Conservation (phyloP, 2,329 filamentous ascomycete species). For the Pestalotiopsis sp. region DNA sequence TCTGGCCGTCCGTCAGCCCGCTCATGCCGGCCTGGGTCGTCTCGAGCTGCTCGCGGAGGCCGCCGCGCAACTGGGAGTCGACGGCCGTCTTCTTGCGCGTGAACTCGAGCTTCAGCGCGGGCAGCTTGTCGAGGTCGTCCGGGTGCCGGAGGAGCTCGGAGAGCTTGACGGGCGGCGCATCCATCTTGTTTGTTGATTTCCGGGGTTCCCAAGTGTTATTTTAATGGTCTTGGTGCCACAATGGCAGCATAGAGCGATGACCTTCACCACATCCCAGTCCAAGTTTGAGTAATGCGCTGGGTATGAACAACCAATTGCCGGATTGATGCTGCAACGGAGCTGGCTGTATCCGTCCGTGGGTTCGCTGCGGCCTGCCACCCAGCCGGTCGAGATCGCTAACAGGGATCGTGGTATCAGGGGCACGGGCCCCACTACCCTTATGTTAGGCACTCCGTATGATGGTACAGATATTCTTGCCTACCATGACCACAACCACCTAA, state of each 20-base stretch:
- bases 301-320: not conserved
- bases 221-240: not conserved
- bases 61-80: conserved; percentile 86
- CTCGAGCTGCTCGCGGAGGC: conserved; percentile 89
- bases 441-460: not conserved
- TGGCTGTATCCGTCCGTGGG: not conserved
- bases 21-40: conserved; percentile 92
- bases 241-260: not conserved
- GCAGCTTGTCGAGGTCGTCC: conserved; percentile 96
- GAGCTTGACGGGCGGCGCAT: conserved; percentile 76
- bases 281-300: not conserved
- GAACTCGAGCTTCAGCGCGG: conserved; percentile 87
- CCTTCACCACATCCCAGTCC: conserved; percentile 10
- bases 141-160: conserved; percentile 92
- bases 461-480: too few relatives aligned
- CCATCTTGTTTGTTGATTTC: conserved; percentile 46
- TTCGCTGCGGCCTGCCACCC: not conserved
- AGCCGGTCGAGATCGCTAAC: conserved; percentile 4
- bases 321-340: not conserved
- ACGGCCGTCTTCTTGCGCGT: conserved; percentile 90
- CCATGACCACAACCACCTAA: too few relatives aligned
- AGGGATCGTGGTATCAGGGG: not conserved
- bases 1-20: conserved; percentile 85
- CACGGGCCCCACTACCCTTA: not conserved
- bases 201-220: not conserved